These are phyloP conservation scores for Pisolithus albus DNA, from an alignment of 768 basidiomycete genomes.

Conservation along the genomic window DNA sequence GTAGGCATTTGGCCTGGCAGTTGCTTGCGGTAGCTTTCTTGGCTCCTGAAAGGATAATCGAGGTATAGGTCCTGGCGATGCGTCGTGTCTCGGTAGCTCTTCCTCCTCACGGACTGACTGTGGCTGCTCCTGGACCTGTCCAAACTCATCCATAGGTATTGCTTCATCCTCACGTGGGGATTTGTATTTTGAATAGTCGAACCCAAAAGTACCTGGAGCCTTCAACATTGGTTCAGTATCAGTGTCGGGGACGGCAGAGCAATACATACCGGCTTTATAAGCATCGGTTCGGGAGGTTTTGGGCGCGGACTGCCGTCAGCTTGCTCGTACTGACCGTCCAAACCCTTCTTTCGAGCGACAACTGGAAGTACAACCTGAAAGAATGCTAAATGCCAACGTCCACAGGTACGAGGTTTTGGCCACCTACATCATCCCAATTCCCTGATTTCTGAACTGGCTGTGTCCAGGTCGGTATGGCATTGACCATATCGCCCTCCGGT, in stretches of 20 bases:
- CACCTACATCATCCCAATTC: slow-evolving; percentile 79
- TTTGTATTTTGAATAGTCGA: slow-evolving; percentile 65
- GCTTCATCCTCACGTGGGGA: slow-evolving; percentile 37
- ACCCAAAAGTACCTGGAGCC: slow-evolving; percentile 84
- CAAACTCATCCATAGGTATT: slow-evolving; percentile 67
- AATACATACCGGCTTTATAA: slow-evolving; percentile 52
- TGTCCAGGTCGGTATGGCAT: slow-evolving; percentile 82
- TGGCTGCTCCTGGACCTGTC: slow-evolving; percentile 30
- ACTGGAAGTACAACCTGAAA: slow-evolving; percentile 74
- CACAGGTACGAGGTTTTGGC: not conserved
- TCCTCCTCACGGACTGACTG: slow-evolving; percentile 2
- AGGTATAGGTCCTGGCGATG: slow-evolving; percentile 9
- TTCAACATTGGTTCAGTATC: slow-evolving; percentile 20
- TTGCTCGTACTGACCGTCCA: slow-evolving; percentile 63
- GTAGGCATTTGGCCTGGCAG: slow-evolving; percentile 10
- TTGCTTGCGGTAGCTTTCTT: slow-evolving; percentile 22
- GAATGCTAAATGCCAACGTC: slow-evolving; percentile 1
- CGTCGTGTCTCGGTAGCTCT: not conserved
- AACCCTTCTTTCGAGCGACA: slow-evolving; percentile 75
- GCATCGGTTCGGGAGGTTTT: slow-evolving; percentile 31
- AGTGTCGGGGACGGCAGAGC: not conserved
- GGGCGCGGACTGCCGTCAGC: slow-evolving; percentile 63
- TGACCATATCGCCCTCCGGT: slow-evolving; percentile 46
- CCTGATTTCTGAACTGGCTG: slow-evolving; percentile 60
- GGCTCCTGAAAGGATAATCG: slow-evolving; percentile 20